Conservation (phyloP, 2,329 filamentous ascomycete species). For the Periconia digitata region DNA sequence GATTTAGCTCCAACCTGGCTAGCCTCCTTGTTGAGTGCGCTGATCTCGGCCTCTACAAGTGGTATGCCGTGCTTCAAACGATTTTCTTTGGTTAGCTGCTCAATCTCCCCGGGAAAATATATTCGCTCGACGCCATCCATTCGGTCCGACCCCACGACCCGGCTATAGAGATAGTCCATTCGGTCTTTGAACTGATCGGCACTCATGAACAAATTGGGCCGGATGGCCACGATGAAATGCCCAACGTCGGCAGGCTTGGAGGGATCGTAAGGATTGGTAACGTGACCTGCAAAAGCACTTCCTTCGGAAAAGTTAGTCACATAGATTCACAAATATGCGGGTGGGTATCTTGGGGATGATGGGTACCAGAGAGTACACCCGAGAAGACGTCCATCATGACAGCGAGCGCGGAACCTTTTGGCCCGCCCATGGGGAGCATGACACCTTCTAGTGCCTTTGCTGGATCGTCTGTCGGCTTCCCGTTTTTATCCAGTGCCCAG, state of each 20-base stretch:
- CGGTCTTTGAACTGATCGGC: slow-evolving; percentile 68
- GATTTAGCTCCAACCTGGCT: slow-evolving; percentile 42
- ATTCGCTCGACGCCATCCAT: slow-evolving; percentile 58
- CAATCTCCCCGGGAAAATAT: slow-evolving; percentile 61
- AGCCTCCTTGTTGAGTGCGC: slow-evolving; percentile 54
- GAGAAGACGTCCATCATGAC: slow-evolving; percentile 93
- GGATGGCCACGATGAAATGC: slow-evolving; percentile 67
- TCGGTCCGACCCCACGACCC: slow-evolving; percentile 56
- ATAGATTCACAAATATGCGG: too few relatives aligned
- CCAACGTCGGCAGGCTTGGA: slow-evolving; percentile 70
- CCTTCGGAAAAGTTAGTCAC: too few relatives aligned
- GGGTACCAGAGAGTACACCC: slow-evolving; percentile 71
- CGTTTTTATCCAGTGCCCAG: slow-evolving; percentile 76
- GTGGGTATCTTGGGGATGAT: too few relatives aligned
- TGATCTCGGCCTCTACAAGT: slow-evolving; percentile 51
- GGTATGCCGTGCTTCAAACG: slow-evolving; percentile 51
- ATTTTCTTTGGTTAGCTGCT: slow-evolving; percentile 51
- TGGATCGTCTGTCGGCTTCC: slow-evolving; percentile 70
- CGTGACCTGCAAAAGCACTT: slow-evolving; percentile 77
- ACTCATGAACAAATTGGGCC: slow-evolving; percentile 73
- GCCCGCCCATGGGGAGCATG: slow-evolving; percentile 84
- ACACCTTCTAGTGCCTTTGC: slow-evolving; percentile 66
- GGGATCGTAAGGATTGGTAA: slow-evolving; percentile 75
- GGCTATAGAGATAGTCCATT: slow-evolving; percentile 60
- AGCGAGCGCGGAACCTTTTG: slow-evolving; percentile 74